A percentile compares a stretch with the other conserved stretches of the same genome.
These are phyloP conservation scores for Cladorrhinum sp. DNA, from an alignment of 2,329 filamentous ascomycete species.

Conservation along the genomic window DNA sequence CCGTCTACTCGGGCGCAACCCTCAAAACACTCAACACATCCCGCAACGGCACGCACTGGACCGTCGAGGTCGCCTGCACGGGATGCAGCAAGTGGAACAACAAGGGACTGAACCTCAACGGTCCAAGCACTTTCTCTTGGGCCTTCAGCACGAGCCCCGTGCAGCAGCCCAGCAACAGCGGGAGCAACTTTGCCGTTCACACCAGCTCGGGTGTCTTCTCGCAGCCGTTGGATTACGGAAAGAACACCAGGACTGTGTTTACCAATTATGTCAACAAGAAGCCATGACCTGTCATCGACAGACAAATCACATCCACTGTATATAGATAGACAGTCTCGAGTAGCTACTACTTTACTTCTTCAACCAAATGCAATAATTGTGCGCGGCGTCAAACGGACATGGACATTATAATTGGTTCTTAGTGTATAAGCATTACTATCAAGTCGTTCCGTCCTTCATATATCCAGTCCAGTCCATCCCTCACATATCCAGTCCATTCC, in stretches of 20 bases:
- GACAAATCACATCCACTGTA: neutral
- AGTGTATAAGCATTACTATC: too few species aligned
- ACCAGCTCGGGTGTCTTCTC: conserved; percentile 21
- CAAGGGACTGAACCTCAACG: conserved; percentile 15
- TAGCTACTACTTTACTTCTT: too few species aligned
- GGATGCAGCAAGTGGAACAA: conserved; percentile 26
- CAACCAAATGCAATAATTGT: too few species aligned
- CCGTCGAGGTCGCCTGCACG: conserved; percentile 24
- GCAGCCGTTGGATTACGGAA: conserved; percentile 11
- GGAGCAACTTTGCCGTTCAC: conserved; percentile 21
- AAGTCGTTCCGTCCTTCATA: too few species aligned
- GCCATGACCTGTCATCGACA: neutral
- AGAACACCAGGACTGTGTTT: conserved; percentile 20
- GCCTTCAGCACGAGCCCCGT: conserved; percentile 19
- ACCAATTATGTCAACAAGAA: conserved; percentile 16
- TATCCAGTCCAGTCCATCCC: too few species aligned
- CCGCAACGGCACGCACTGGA: conserved; percentile 27
- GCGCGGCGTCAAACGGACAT: too few species aligned
- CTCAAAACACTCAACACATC: conserved; percentile 25
- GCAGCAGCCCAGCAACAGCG: conserved; percentile 15
- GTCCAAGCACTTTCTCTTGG: conserved; percentile 22
- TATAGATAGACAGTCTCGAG: neutral
- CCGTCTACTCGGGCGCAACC: conserved; percentile 22
- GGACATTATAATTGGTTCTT: too few species aligned
- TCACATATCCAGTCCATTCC: too few species aligned